Evolutionary conservation across 441 rosid genomes (phyloP).

Genomic region (Mallotus repandus): DNA sequence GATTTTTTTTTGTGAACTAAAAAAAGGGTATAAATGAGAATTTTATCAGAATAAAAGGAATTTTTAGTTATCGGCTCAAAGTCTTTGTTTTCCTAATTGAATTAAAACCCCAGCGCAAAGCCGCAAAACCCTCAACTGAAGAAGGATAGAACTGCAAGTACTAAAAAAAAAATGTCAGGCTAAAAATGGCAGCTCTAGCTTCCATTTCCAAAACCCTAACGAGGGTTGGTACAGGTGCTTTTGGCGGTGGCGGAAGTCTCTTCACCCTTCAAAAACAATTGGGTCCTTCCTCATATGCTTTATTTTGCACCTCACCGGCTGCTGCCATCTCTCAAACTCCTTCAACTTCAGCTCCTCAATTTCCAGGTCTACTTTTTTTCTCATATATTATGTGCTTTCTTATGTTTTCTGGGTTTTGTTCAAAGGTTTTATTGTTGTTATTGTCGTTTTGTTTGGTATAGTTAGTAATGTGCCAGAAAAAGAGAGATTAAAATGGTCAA

Average conservation of each 20-base stretch:
- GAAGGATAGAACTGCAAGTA: too few relatives aligned
- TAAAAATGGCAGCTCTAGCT: conserved; percentile 29
- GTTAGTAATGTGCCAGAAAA: conserved; percentile 12
- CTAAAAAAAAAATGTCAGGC: background rate
- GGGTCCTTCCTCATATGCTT: conserved; percentile 13
- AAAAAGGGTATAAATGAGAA: too few relatives aligned
- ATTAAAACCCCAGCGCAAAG: too few relatives aligned
- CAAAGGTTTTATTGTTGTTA: background rate
- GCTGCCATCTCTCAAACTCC: conserved; percentile 21
- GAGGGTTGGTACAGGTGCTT: conserved; percentile 18
- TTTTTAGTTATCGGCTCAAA: too few relatives aligned
- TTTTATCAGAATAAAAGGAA: too few relatives aligned
- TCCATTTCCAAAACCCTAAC: conserved; percentile 46
- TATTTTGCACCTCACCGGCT: conserved; percentile 28
- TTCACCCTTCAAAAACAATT: conserved; percentile 15
- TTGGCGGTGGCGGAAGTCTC: conserved; percentile 14
- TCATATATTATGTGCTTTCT: background rate
- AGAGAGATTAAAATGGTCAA: conserved; percentile 51
- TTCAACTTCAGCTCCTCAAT: conserved; percentile 27
- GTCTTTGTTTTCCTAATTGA: too few relatives aligned
- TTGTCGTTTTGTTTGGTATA: background rate
- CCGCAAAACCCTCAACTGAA: too few relatives aligned
- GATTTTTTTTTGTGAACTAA: too few relatives aligned
- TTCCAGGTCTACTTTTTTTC: conserved; percentile 24
- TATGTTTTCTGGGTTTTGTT: conserved; percentile 5